Evolutionary conservation across 352 stramenopile species (phyloP), one percentile per base, ranked within the genome.

Genomic region (Phytophthora crassamura): DNA sequence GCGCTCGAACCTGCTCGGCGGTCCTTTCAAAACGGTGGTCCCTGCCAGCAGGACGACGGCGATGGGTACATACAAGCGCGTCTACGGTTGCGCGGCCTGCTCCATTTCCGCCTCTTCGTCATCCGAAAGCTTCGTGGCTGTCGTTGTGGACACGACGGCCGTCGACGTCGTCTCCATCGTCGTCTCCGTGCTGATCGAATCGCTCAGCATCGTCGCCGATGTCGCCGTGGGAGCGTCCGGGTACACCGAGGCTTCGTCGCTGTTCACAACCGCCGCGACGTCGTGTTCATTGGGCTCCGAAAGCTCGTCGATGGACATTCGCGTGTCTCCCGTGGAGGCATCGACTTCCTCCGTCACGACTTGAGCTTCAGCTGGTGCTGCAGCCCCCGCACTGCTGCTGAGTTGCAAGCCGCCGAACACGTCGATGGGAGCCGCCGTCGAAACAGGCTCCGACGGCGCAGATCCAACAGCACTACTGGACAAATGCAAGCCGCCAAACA

Each of bases 241-340:
- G 36, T 64, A 28, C 22, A 55, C 41, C 10, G 46, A 53, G 43
- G 38, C 45, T 15, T 25, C 18, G 11, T 56, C 16, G 40, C 18
- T 42, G 12, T 12, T 22, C 10, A 34, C 28, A 16, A 15, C 30
- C 39, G n/a, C 33, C 16, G 15, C 35, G n/a, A 18, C 52, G n/a
- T 5, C 50, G 54, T 45, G 62, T 36, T 72, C 63, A 33, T 41
- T 68, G 58, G 74, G 69, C 57, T 82, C 67, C 7, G 67, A 75
- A n/a, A 86, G 52, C 61, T 87, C 74, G 47, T 80, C 58, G 52
- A 87, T 84, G 15, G 76, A 82, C 78, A 87, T 87, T 28, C 70
- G 78, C 32, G 52, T 64, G 43, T 72, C 69, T 20, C 58, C 72
- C 12, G 41, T 33, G 14, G 46, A 66, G 14, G 33, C 22, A 28